phyloP scores from a whole-genome alignment of 257 asterid genomes.

The Salvia splendens region DNA sequence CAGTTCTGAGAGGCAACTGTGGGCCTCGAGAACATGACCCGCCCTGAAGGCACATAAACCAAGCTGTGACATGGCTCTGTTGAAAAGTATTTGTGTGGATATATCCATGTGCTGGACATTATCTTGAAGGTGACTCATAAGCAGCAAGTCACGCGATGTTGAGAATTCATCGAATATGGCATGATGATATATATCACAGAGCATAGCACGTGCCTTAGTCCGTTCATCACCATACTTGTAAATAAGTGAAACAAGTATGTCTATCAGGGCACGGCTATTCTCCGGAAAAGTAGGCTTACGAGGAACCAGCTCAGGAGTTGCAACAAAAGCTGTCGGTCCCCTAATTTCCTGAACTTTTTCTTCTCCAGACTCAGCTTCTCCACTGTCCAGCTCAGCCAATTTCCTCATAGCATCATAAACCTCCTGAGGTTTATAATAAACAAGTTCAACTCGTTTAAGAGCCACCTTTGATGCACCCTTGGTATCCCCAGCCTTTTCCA shows the following conservation, averaged over 20 bases:
- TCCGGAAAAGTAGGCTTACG: conserved; percentile 85
- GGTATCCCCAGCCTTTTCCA: conserved; percentile 59
- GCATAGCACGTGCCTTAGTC: conserved; percentile 99
- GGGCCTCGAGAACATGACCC: conserved; percentile 79
- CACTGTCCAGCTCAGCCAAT: conserved; percentile 65
- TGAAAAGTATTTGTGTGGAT: conserved; percentile 86
- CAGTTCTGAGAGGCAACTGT: conserved; percentile 82
- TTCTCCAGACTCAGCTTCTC: conserved; percentile 52
- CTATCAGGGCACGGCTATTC: conserved; percentile 82
- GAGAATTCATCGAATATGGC: conserved; percentile 83
- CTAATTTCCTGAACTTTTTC: conserved; percentile 61
- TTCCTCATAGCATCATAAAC: conserved; percentile 95
- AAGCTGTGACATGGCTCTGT: conserved; percentile 95
- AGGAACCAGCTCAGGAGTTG: conserved; percentile 77
- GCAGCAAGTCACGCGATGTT: conserved; percentile 78
- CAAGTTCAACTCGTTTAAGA: conserved; percentile 84
- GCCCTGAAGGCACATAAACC: conserved; percentile 88
- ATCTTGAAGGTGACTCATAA: conserved; percentile 98
- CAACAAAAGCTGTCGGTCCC: conserved; percentile 70
- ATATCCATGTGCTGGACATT: conserved; percentile 95
- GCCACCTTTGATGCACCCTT: conserved; percentile 97
- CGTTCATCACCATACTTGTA: conserved; percentile 88
- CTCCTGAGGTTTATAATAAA: conserved; percentile 92
- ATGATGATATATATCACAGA: conserved; percentile 92
- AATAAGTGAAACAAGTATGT: conserved; percentile 72